phyloP scores from a whole-genome alignment of 495 filamentous ascomycete genomes.

The Tuber melanosporum region DNA sequence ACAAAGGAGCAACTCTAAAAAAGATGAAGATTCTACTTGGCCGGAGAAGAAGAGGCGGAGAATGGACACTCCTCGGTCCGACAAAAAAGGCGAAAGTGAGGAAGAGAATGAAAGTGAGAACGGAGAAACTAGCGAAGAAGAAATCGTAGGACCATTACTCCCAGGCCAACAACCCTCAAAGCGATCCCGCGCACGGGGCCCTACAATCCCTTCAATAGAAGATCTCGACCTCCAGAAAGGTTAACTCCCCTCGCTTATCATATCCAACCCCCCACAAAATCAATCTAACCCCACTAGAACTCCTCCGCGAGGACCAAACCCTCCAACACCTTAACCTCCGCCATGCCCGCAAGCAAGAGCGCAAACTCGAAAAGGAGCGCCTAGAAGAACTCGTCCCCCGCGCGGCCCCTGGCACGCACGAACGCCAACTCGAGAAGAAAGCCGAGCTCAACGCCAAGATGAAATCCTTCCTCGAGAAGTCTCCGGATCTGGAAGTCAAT shows the following conservation, averaged over 20 bases:
- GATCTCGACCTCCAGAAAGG: slow-evolving; percentile 68
- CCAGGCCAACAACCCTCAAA: slow-evolving; percentile 45
- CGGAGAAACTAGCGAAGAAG: slow-evolving; percentile 44
- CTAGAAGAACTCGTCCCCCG: slow-evolving; percentile 78
- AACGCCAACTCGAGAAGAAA: slow-evolving; percentile 81
- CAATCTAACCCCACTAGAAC: slow-evolving; percentile 44
- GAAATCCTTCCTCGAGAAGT: slow-evolving; percentile 55
- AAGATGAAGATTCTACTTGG: background rate
- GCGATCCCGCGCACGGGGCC: slow-evolving; percentile 50
- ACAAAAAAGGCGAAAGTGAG: slow-evolving; percentile 11
- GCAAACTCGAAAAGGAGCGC: slow-evolving; percentile 53
- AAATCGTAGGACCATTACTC: slow-evolving; percentile 63
- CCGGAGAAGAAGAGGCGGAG: slow-evolving; percentile 1
- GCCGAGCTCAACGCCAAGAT: slow-evolving; percentile 53
- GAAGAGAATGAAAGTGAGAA: slow-evolving; percentile 28
- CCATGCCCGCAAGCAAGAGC: slow-evolving; percentile 56
- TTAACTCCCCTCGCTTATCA: slow-evolving; percentile 36
- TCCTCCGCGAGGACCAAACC: slow-evolving; percentile 52
- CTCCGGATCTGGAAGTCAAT: slow-evolving; percentile 52
- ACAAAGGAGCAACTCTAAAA: background rate
- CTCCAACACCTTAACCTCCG: slow-evolving; percentile 53
- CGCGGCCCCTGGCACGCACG: slow-evolving; percentile 75
- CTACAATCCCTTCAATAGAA: slow-evolving; percentile 65
- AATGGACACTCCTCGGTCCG: slow-evolving; percentile 21
- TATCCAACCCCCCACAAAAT: background rate